Evolutionary conservation across 768 basidiomycete genomes (phyloP), one percentile per base, ranked within the genome.

Genomic region (Leccinum uliginosum): DNA sequence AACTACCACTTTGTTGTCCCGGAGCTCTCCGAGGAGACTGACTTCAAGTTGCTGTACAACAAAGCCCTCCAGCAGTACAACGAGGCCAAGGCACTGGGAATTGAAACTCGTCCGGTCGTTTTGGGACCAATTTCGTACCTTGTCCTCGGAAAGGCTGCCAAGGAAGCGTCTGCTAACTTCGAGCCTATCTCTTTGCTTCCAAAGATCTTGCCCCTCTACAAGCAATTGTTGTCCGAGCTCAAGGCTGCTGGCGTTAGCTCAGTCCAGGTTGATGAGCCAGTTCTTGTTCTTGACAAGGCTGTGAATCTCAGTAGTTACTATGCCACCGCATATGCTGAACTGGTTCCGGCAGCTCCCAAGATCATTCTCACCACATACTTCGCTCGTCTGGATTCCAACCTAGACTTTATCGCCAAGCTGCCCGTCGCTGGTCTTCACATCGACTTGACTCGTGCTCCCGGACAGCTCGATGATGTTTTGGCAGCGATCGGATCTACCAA

Each of bases 1-100:
- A 98, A 97, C 84, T 98, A 97, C 80, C 95, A 98, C 80, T 95
- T 87, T 70, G 94, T 98, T 74, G 97, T 98, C 58, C 95, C 95
- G 55, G 97, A 97, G 77, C 84, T 97, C 75, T 91, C 91, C 9
- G 89, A 91, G 53, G 78, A 83, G 67, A 90, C 87, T 29, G 86
- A 96, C 63, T 98, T 98, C 85, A 93, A 96, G 77, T 80, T 99
- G 71, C 83, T 88, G 78, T 87, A 86, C 78, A 96, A 96, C 88
- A 97, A 98, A 81, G 85, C 89, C 48, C 83, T 98, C 59, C 86
- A 87, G 67, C 93, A 97, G 73, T 98, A 84, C 80, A 85, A 89
- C 62, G 97, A 99, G 79, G 97, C 97, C 56, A 87, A 96, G 80
- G 89, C 79, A 45, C 83, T 84, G 61, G 97, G 97, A 61, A 77